These are phyloP conservation scores for Botryotinia calthae DNA, from an alignment of 2,329 filamentous ascomycete species.

Conservation along the genomic window DNA sequence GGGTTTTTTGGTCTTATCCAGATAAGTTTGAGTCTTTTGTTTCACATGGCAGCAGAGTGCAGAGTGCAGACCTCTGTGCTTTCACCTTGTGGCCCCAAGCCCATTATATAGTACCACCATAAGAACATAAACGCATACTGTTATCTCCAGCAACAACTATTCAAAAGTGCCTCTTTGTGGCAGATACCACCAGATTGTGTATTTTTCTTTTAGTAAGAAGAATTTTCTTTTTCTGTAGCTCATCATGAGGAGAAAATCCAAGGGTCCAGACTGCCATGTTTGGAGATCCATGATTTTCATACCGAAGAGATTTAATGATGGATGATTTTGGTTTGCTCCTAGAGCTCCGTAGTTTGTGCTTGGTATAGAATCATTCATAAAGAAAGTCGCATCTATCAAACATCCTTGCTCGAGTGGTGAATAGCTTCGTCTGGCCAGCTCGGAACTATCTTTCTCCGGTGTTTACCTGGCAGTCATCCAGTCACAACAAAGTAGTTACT, in stretches of 20 bases:
- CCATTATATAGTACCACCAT: not conserved
- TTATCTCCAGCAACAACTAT: too few species aligned
- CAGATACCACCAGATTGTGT: not conserved
- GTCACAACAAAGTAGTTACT: not conserved
- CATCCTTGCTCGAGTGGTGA: not conserved
- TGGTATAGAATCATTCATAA: not conserved
- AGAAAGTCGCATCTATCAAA: not conserved
- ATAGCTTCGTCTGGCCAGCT: not conserved
- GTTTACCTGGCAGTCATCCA: not conserved
- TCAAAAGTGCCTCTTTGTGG: accelerated
- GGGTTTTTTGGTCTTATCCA: not conserved
- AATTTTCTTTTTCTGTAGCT: not conserved
- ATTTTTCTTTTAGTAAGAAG: not conserved
- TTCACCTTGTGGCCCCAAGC: not conserved
- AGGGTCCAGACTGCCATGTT: not conserved
- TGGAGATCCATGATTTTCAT: not conserved
- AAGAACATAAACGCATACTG: not conserved
- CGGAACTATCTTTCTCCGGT: constrained; percentile 1
- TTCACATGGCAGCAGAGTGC: too few species aligned
- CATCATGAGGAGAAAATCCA: not conserved
- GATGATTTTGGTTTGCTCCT: not conserved
- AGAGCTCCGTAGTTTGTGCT: not conserved
- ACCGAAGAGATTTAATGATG: not conserved
- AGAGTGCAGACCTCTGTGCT: too few species aligned
- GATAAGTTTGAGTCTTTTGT: not conserved